Evolutionary conservation across 169 alveolate genomes (phyloP).

Genomic region (Pseudocohnilembus persalinus): DNA sequence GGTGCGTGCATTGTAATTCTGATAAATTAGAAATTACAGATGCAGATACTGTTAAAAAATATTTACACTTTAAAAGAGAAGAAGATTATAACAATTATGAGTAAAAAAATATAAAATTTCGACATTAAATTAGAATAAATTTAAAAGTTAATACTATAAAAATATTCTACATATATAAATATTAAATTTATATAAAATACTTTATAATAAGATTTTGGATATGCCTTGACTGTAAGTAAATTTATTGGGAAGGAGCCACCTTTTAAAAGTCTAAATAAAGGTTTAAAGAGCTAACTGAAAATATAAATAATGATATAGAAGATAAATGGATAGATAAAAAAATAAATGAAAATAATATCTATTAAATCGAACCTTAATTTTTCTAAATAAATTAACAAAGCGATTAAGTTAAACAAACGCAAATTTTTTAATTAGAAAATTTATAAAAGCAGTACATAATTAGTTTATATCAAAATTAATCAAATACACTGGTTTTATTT

Average conservation of each 20-base stretch:
- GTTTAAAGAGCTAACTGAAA: constrained; percentile 16
- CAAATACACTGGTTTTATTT: no score
- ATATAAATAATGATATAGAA: background rate
- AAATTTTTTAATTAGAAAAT: no score
- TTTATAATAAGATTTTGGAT: constrained; percentile 13
- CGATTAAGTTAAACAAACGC: background rate
- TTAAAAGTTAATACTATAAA: no score
- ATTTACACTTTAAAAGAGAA: constrained; percentile 23
- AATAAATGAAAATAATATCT: background rate
- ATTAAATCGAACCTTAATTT: no score
- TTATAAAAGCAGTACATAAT: no score
- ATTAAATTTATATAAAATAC: background rate
- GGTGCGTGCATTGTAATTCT: constrained; percentile 40
- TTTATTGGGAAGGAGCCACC: constrained; percentile 48
- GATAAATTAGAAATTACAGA: background rate
- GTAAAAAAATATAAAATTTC: background rate
- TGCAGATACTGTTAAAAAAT: background rate
- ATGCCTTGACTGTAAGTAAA: constrained; percentile 28
- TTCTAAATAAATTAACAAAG: background rate
- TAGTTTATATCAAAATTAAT: no score
- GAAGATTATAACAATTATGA: constrained; percentile 22
- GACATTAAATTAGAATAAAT: background rate
- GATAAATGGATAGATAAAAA: background rate
- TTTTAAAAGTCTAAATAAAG: constrained; percentile 23
- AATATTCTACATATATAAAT: background rate